Evolutionary conservation across 345 rosid genomes (phyloP), one percentile per base, ranked within the genome.

Genomic region (Carallia pectinifolia): DNA sequence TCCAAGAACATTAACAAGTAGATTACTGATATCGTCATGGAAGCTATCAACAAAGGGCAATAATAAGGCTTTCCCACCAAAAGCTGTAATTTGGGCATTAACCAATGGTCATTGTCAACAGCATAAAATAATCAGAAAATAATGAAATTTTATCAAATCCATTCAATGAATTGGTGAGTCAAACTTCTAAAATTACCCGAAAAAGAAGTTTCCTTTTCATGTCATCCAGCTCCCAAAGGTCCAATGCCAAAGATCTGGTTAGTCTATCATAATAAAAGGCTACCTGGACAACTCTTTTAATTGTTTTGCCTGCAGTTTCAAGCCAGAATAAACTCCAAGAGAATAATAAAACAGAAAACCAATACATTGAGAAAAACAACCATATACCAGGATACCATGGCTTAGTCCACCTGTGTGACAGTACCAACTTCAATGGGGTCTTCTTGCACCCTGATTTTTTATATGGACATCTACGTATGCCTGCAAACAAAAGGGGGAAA

Each of bases 1-100:
- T 76, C 97, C 98, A 75, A 97, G 97, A 81, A 91, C 98, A 80
- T 97, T 97, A 82, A 90, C 96, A 60, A 91, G 93, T 79, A 94
- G 91, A 69, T 91, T 84, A 74, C 91, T 94, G 70, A 94, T 90
- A 74, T 94, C 97, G 69, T 97, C 98, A 65, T 97, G 95, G 67
- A 90, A 94, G 82, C 89, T 90, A 70, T 96, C 97, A 80, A 96
- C 93, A 71, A 97, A 90, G 34, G 74, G 70, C 80, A 91, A 83
- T 74, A 77, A 84, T 85, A 94, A 66, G 73, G 96, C 91, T 84
- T 84, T 94, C 71, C 97, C 97, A 38, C 96, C 97, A 76, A 91
- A 94, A 91, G 97, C 98, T 94, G 62, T 80, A 77, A 73, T 64
- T 38, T 74, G 48, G 1, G 53, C 58, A 74, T 52, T 33, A 66